Conservation (phyloP, 2,329 filamentous ascomycete genomes). For the Colletotrichum truncatum region DNA sequence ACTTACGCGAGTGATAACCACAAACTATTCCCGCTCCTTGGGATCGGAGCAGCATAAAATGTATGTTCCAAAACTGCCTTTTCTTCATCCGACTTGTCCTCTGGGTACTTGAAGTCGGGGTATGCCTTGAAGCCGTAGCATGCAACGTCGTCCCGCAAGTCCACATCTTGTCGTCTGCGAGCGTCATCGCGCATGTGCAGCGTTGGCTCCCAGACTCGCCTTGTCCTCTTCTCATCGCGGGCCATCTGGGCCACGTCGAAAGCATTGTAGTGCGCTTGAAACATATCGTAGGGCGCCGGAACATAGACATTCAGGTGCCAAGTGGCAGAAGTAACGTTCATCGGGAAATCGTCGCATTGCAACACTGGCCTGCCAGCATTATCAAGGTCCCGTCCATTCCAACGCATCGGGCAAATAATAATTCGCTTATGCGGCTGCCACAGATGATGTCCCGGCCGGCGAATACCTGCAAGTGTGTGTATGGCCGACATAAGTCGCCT, state of each 20-base stretch:
- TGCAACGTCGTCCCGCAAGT: neutral
- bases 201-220: conserved; percentile 4
- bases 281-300: neutral
- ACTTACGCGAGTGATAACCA: conserved; percentile 22
- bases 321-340: neutral
- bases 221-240: neutral
- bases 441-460: neutral
- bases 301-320: neutral
- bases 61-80: neutral
- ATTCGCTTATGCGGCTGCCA: neutral
- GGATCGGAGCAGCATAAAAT: neutral
- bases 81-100: neutral
- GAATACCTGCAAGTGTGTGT: neutral
- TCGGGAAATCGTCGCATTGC: neutral
- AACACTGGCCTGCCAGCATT: too few relatives aligned
- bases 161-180: neutral
- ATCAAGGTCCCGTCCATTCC: too few relatives aligned
- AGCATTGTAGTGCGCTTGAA: neutral
- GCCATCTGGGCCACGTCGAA: neutral
- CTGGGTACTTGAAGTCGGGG: neutral
- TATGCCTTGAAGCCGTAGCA: conserved; percentile 9
- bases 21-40: conserved; percentile 7
- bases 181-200: neutral
- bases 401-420: too few relatives aligned
- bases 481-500: conserved; percentile 14